These are phyloP conservation scores for Flaveria trinervia DNA, from an alignment of 129 eudicot genomes.

Conservation along the genomic window DNA sequence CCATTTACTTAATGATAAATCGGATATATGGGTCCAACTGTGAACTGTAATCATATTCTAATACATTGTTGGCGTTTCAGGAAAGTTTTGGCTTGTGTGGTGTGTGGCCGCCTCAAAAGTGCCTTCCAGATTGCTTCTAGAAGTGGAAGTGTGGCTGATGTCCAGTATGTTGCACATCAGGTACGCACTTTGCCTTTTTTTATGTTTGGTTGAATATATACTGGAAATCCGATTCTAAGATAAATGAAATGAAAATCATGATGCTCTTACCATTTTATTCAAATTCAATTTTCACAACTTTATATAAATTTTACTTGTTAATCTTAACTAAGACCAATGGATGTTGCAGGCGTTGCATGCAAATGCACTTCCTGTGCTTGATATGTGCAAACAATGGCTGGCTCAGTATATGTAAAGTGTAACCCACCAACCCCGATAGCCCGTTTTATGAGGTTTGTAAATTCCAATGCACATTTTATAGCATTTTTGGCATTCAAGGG, in stretches of 20 bases:
- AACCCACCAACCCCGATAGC: not conserved
- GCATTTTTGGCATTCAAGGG: constrained; percentile 38
- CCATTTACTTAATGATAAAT: not conserved
- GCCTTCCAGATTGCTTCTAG: constrained; percentile 98
- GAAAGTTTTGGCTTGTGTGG: constrained; percentile 99
- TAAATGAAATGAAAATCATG: not conserved
- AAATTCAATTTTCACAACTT: not conserved
- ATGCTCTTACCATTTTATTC: not conserved
- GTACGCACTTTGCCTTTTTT: constrained; percentile 31
- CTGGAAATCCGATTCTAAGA: not conserved
- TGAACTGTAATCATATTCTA: not conserved
- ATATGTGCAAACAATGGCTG: constrained; percentile 99
- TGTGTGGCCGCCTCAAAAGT: constrained; percentile 96
- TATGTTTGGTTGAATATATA: not conserved
- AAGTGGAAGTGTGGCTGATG: constrained; percentile 99
- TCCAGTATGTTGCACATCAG: constrained; percentile 99
- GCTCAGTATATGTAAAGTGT: constrained; percentile 80
- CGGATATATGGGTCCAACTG: not conserved
- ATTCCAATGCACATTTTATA: constrained; percentile 37
- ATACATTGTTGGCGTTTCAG: constrained; percentile 47
- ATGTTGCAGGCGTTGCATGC: constrained; percentile 89
- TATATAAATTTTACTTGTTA: not conserved
- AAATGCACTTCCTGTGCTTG: constrained; percentile 94
- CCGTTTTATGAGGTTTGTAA: constrained; percentile 30
- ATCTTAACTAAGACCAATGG: not conserved